phyloP scores from a whole-genome alignment of 495 filamentous ascomycete species.

The Aspergillus baeticus region DNA sequence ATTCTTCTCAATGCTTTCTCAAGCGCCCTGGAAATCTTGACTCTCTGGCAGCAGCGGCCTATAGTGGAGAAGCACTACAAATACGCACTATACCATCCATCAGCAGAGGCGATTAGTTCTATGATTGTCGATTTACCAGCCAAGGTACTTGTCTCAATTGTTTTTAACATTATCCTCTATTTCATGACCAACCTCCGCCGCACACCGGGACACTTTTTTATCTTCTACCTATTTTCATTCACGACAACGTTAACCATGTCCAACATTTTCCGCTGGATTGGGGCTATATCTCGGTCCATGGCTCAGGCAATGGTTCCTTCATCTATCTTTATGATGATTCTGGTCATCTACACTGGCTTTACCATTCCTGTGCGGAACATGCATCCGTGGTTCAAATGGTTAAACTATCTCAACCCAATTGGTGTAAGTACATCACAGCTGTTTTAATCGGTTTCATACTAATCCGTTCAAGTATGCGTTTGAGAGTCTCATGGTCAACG shows the following conservation, averaged over 20 bases:
- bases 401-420: constrained; percentile 84
- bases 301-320: constrained; percentile 83
- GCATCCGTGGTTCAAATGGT: constrained; percentile 82
- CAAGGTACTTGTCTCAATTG: constrained; percentile 51
- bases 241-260: constrained; percentile 69
- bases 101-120: constrained; percentile 79
- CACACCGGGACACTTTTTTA: constrained; percentile 77
- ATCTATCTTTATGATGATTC: constrained; percentile 74
- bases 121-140: constrained; percentile 79
- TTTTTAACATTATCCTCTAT: constrained; percentile 75
- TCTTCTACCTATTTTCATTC: constrained; percentile 73
- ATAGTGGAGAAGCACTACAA: constrained; percentile 90
- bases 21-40: constrained; percentile 73
- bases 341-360: constrained; percentile 91
- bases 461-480: constrained; percentile 64
- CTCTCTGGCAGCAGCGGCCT: constrained; percentile 79
- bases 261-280: constrained; percentile 81
- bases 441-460: not conserved
- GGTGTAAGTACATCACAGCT: constrained; percentile 32
- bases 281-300: constrained; percentile 72
- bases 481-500: constrained; percentile 87
- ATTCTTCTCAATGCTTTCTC: constrained; percentile 83
- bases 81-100: constrained; percentile 92
- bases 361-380: constrained; percentile 71
- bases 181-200: constrained; percentile 82